Evolutionary conservation across 2,329 filamentous ascomycete species (phyloP).

Genomic region (Cercospora sp.): DNA sequence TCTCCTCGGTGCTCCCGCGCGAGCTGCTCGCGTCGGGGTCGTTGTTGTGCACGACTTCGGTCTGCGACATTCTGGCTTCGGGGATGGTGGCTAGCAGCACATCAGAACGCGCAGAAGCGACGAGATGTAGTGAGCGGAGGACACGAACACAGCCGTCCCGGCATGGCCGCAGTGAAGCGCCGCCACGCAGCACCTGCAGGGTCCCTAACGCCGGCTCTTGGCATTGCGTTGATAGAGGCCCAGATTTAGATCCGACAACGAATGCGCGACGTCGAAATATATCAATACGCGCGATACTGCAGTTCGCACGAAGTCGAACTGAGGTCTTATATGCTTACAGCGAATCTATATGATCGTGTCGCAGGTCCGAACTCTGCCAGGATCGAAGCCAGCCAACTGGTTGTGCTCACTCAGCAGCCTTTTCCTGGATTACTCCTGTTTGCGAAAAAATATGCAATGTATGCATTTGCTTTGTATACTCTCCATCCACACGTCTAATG

Average conservation of each 20-base stretch:
- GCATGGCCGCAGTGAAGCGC: neutral
- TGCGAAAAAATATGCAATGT: neutral
- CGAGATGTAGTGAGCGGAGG: neutral
- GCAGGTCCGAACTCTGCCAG: neutral
- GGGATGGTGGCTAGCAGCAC: neutral
- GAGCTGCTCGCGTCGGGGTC: constrained; percentile 45
- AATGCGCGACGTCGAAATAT: neutral
- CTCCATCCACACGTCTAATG: neutral
- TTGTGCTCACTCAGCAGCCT: neutral
- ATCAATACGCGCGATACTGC: neutral
- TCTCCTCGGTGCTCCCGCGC: constrained; percentile 45
- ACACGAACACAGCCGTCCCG: constrained; percentile 1
- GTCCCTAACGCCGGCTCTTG: neutral
- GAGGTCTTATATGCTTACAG: neutral
- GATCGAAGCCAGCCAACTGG: neutral
- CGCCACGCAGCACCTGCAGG: constrained; percentile 1
- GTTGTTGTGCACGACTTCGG: constrained; percentile 30
- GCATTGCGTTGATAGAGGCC: neutral
- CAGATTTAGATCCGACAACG: neutral
- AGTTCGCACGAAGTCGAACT: neutral
- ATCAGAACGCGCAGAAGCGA: neutral
- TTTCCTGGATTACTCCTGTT: neutral
- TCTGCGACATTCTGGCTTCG: constrained; percentile 43
- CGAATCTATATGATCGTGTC: neutral
- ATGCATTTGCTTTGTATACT: neutral